These are phyloP conservation scores for Fonsecaea nubica DNA, from an alignment of 2,329 filamentous ascomycete genomes.

Conservation along the genomic window DNA sequence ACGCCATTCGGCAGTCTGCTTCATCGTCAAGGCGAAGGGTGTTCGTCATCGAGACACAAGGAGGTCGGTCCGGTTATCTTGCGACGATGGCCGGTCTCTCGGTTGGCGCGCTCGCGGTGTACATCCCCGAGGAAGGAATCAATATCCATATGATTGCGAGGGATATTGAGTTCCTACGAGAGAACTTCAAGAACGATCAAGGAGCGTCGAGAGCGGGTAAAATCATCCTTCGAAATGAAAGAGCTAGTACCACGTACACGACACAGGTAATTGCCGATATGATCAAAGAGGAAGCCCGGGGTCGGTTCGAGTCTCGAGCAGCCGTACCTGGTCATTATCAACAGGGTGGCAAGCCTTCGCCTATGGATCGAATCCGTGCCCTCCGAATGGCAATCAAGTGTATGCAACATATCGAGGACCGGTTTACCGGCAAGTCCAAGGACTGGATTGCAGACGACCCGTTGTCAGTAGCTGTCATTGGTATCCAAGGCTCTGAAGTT, in stretches of 20 bases:
- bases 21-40: constrained; percentile 91
- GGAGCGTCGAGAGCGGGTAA: constrained; percentile 90
- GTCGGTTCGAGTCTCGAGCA: constrained; percentile 89
- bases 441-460: constrained; percentile 75
- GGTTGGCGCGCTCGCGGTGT: constrained; percentile 91
- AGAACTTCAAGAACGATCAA: constrained; percentile 82
- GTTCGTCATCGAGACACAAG: constrained; percentile 98
- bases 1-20: constrained; percentile 96
- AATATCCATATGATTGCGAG: constrained; percentile 88
- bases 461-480: constrained; percentile 80
- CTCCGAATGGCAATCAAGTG: constrained; percentile 92
- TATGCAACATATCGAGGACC: constrained; percentile 82
- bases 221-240: constrained; percentile 95
- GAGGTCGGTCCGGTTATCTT: constrained; percentile 90
- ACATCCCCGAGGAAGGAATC: constrained; percentile 96
- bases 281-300: constrained; percentile 90
- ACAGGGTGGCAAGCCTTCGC: constrained; percentile 88
- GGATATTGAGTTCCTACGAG: constrained; percentile 86
- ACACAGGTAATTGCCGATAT: constrained; percentile 95
- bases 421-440: constrained; percentile 70
- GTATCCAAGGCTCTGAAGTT: constrained; percentile 87
- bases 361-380: constrained; percentile 94
- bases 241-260: constrained; percentile 85
- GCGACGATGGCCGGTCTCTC: constrained; percentile 87
- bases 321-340: constrained; percentile 94